Base-by-base conservation (phyloP, 768 basidiomycete species). In the Exidia glandulosa region DNA sequence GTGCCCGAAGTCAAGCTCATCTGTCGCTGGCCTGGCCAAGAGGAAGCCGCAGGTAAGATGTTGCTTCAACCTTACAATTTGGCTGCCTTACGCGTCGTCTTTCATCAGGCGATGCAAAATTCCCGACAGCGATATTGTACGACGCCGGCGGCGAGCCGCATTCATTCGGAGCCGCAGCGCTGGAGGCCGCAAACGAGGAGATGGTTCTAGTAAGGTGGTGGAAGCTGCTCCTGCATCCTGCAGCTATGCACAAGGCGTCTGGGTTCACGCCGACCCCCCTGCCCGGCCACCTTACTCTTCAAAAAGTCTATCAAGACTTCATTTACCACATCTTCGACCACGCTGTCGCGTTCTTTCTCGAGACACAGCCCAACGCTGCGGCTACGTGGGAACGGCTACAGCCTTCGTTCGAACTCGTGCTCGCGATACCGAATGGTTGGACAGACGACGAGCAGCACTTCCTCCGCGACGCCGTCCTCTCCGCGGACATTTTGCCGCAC, bases 401-500 rank as follows among this genome's bases (percentile, higher is more conserved):
- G 3, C 5, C n/a, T 32, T 23, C 7, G 32, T 32, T 34, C 10
- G 33, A 57, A 32, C 13, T 61, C 23, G 33, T 55, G 7, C n/a
- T 33, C 34, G 50, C 47, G 4, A 61, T 48, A 5, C 60, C 60
- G 29, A 57, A 61, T 19, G 60, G 60, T n/a, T 61, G 60, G 60
- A 47, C 57, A 12, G 50, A 45, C 31, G 14, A 14, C 6, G 57
- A 61, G 34, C 60, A 61, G 36, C 10, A 19, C 13, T 14, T 61
- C 32, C 16, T 61, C n/a, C 57, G 50, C 23, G 31, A 58, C 23
- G 60, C 60, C n/a, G 7, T 57, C 13, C 12, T 58, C 57, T 16
- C 23, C n/a, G 57, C 60, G 3, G 57, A 48, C 5, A 58, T 61
- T 2, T 34, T 58, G 13, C 19, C 30, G 29, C n/a, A 36, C 19